Percentiles rank a stretch among this genome's conserved stretches.
Evolutionary conservation across 805 yeast species (phyloP).

Genomic region (Kluyveromyces starmeri): DNA sequence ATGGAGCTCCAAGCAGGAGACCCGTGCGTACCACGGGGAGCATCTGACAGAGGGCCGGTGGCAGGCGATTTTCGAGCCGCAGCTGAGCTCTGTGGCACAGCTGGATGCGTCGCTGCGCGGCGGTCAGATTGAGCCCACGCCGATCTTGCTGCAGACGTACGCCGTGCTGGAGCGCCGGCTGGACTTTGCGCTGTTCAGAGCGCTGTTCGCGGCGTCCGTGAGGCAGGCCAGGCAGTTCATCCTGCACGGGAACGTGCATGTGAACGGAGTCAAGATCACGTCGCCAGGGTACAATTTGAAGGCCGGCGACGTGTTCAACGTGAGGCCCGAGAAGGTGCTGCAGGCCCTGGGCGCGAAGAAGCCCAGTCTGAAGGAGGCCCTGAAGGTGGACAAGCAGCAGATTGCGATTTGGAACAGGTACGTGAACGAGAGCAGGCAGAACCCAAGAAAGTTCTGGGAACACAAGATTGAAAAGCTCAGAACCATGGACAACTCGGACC

Average conservation of each 20-base stretch:
- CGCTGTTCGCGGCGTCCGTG: slow-evolving; percentile 86
- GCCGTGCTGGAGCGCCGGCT: slow-evolving; percentile 83
- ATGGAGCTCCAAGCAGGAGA: slow-evolving; percentile 84
- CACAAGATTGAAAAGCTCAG: slow-evolving; percentile 17
- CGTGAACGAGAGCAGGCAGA: slow-evolving; percentile 44
- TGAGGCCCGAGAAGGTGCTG: slow-evolving; percentile 77
- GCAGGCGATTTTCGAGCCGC: slow-evolving; percentile 58
- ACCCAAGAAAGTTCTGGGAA: slow-evolving; percentile 33
- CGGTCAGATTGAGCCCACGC: slow-evolving; percentile 48
- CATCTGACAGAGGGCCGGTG: slow-evolving; percentile 77
- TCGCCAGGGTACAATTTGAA: slow-evolving; percentile 71
- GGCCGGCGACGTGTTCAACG: slow-evolving; percentile 83
- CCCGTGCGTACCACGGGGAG: slow-evolving; percentile 95
- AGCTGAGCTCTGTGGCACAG: slow-evolving; percentile 79
- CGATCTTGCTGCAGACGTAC: slow-evolving; percentile 79
- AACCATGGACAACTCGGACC: slow-evolving; percentile 18
- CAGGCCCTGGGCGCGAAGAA: slow-evolving; percentile 77
- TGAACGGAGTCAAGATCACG: slow-evolving; percentile 70
- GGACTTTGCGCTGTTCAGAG: slow-evolving; percentile 82
- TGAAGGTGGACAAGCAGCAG: slow-evolving; percentile 63
- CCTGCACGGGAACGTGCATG: slow-evolving; percentile 69
- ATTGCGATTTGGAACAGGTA: slow-evolving; percentile 68
- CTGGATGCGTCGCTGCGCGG: slow-evolving; percentile 73
- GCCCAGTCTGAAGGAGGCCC: slow-evolving; percentile 63
- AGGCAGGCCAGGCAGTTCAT: slow-evolving; percentile 92